Conservation (phyloP, 1,284 basidiomycete genomes). For the Rhodotorula sp. region DNA sequence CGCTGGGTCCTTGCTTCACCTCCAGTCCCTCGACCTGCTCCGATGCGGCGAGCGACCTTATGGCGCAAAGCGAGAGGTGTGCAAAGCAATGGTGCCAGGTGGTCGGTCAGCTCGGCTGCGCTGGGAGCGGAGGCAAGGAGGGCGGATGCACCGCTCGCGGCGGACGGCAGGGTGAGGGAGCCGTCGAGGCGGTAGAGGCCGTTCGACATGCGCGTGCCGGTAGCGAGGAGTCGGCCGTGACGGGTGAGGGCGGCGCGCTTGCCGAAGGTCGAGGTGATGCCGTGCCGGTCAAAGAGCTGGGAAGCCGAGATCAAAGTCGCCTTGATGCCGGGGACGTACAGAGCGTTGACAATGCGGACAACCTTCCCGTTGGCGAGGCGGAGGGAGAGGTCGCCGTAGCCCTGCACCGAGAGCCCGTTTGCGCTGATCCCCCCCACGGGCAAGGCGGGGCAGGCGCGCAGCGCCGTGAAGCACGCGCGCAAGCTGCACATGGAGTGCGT, state of each 20-base stretch:
- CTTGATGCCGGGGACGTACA: too few species aligned
- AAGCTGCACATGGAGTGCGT: slow-evolving; percentile 9
- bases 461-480: neutral
- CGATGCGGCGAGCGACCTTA: too few species aligned
- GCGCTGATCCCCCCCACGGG: slow-evolving; percentile 3
- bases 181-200: neutral
- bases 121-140: neutral
- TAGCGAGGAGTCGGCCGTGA: neutral
- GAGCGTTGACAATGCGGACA: neutral
- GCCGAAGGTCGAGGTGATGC: neutral
- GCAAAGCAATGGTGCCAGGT: slow-evolving; percentile 12
- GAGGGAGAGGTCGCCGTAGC: neutral
- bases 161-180: neutral
- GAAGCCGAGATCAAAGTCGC: neutral
- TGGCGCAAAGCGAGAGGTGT: neutral
- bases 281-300: neutral
- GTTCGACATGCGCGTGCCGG: neutral
- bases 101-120: neutral
- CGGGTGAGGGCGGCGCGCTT: neutral
- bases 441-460: neutral
- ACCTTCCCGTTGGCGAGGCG: neutral
- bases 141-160: neutral
- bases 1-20: too few species aligned
- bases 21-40: too few species aligned
- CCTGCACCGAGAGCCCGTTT: neutral